Percentiles rank a stretch among this genome's conserved stretches.
Evolutionary conservation across 768 basidiomycete species (phyloP).

Genomic region (Boletus fagicola): DNA sequence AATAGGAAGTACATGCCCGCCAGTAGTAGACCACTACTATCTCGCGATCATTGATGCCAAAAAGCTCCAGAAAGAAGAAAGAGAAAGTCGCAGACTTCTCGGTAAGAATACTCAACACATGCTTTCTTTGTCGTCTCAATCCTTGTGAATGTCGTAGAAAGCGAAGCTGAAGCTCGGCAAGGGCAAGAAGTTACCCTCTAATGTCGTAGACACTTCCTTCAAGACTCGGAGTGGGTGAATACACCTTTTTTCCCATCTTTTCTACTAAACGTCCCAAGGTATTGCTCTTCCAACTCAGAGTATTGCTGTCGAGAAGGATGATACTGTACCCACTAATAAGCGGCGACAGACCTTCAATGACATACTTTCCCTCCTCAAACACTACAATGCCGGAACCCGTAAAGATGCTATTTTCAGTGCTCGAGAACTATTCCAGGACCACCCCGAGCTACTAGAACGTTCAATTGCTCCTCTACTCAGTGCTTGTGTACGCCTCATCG

Average conservation of each 20-base stretch:
- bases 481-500: conserved; percentile 66
- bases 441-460: conserved; percentile 53
- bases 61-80: conserved; percentile 82
- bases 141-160: conserved; percentile 56
- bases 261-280: conserved; percentile 45
- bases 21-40: too few species aligned
- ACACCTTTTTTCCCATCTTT: neutral
- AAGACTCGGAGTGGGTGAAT: conserved; percentile 78
- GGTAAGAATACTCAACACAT: conserved; percentile 37
- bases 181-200: conserved; percentile 76
- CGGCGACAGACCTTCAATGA: conserved; percentile 75
- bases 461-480: conserved; percentile 56
- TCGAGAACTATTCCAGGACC: conserved; percentile 64
- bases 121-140: conserved; percentile 1
- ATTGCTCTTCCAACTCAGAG: conserved; percentile 88
- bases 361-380: conserved; percentile 73
- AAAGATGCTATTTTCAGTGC: conserved; percentile 77
- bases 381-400: conserved; percentile 75
- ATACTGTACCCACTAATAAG: conserved; percentile 65
- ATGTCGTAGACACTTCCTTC: conserved; percentile 95
- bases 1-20: conserved; percentile 7
- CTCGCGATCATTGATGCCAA: conserved; percentile 60
- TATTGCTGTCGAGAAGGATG: conserved; percentile 57
- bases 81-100: conserved; percentile 87
- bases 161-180: conserved; percentile 96